Evolutionary conservation across 129 eudicot species (phyloP).

Genomic region (Flaveria linearis): DNA sequence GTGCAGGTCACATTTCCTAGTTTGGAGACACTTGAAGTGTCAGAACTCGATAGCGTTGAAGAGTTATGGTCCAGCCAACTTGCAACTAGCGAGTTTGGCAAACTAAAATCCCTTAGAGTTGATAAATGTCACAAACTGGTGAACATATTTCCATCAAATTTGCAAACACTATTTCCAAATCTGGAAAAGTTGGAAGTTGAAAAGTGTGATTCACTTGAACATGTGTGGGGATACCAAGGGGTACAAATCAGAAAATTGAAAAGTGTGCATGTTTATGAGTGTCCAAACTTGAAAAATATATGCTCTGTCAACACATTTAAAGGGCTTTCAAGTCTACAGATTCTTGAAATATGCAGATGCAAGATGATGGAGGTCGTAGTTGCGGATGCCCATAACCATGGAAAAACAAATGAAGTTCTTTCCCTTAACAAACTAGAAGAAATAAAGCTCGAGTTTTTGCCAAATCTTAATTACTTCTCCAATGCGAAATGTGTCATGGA

Average conservation of each 20-base stretch:
- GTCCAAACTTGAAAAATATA: slow-evolving; percentile 29
- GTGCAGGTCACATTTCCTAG: slow-evolving; percentile 35
- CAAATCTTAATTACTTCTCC: slow-evolving; percentile 30
- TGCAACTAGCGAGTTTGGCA: slow-evolving; percentile 25
- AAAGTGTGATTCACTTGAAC: slow-evolving; percentile 39
- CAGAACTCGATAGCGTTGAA: slow-evolving; percentile 42
- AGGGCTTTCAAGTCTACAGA: slow-evolving; percentile 35
- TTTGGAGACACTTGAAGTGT: slow-evolving; percentile 40
- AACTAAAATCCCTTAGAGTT: slow-evolving; percentile 32
- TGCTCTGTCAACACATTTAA: slow-evolving; percentile 35
- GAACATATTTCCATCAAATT: slow-evolving; percentile 33
- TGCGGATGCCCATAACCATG: slow-evolving; percentile 26
- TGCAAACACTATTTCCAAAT: slow-evolving; percentile 32
- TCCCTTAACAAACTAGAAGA: slow-evolving; percentile 29
- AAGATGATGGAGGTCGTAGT: slow-evolving; percentile 37
- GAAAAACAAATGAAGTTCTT: slow-evolving; percentile 10
- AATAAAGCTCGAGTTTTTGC: slow-evolving; percentile 25
- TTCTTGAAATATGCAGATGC: slow-evolving; percentile 31
- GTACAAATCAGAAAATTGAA: slow-evolving; percentile 34
- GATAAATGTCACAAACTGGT: slow-evolving; percentile 36
- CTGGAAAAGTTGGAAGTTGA: slow-evolving; percentile 38
- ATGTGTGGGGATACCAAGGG: slow-evolving; percentile 36
- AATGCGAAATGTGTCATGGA: slow-evolving; percentile 32
- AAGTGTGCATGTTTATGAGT: slow-evolving; percentile 27
- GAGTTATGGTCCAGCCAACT: slow-evolving; percentile 34